Evolutionary conservation across 345 rosid genomes (phyloP).

Genomic region (Gossypium bickii): DNA sequence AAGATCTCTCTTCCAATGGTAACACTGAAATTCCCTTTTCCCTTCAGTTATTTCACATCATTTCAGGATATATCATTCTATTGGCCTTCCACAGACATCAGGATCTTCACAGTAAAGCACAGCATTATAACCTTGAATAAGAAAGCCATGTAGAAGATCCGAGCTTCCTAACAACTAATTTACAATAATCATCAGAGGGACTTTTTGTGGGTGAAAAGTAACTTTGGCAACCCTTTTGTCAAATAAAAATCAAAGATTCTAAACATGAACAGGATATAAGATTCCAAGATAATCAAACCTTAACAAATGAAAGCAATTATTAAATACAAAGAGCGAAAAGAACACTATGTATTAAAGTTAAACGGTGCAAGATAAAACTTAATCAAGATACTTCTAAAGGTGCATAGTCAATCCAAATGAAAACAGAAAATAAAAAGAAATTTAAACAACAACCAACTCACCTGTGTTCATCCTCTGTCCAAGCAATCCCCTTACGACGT

Average conservation of each 20-base stretch:
- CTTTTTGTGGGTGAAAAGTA: neutral
- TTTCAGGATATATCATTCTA: neutral
- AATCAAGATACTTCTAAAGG: neutral
- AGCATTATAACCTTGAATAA: neutral
- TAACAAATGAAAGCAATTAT: neutral
- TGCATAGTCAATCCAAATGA: slow-evolving; percentile 1
- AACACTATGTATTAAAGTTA: neutral
- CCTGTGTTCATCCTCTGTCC: slow-evolving; percentile 99
- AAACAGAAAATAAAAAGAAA: slow-evolving; percentile 17
- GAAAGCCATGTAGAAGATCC: slow-evolving; percentile 1
- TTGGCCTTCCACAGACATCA: neutral
- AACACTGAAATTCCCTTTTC: neutral
- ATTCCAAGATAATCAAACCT: neutral
- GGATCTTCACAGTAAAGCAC: slow-evolving; percentile 6
- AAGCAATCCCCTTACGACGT: slow-evolving; percentile 93
- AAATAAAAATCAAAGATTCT: slow-evolving; percentile 7
- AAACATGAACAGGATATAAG: neutral
- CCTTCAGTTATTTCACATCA: neutral
- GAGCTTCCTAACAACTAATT: slow-evolving; percentile 9
- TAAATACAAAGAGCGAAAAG: slow-evolving; percentile 1
- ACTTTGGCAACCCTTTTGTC: neutral
- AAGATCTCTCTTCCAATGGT: slow-evolving; percentile 5
- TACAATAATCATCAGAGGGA: neutral
- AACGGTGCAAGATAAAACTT: neutral
- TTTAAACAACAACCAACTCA: slow-evolving; percentile 26